Base-by-base conservation (phyloP, 805 yeast species). In the Wickerhamomyces xylosicus region DNA sequence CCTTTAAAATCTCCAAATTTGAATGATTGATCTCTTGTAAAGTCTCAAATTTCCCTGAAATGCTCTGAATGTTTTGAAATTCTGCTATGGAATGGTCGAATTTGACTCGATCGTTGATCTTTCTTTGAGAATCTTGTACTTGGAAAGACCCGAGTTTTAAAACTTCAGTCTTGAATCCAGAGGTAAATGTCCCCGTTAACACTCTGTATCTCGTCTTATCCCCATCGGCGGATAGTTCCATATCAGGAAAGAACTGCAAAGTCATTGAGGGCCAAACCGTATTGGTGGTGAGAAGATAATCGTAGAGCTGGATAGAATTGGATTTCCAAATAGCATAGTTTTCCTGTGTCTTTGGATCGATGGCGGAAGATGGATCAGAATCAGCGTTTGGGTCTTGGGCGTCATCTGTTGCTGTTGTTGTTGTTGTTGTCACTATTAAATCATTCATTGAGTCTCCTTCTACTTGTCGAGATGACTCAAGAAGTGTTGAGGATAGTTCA, bases 271-370 rank as follows among this genome's bases (percentile, higher is more conserved):
- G 94, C 73, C 78, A 78, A 38, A 75, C 71, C 19, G 78, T 62
- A 8, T 81, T 76, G 36, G 71, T 72, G 3, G 92, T 80, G 45
- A 82, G 78, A 35, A 85, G 64, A 44, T 80, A 71, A 48, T 79
- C 84, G 58, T 86, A 86, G 40, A 85, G 64, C 45, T 80, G 64
- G 9, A 86, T 86, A 3, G 85, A 78, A 29, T 90, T 81, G 50
- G 82, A 79, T 57, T 85, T 86, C 95, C 95, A 86, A 8, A 45
- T 44, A 17, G 56, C 51, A 38, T 66, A 66, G 19, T 59, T 37
- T 16, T 43, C 37, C 19, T 48, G 50, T 1, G 38, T 34, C 15
- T 42, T 19, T 5, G 41, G 10, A 27, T 42, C 47, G 13, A 45
- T 47, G 7, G 34, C 19, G 3, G 42, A 31, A 4, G 18, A n/a